Base-by-base conservation (phyloP, 1,284 basidiomycete genomes). In the Volvariella surrecta region DNA sequence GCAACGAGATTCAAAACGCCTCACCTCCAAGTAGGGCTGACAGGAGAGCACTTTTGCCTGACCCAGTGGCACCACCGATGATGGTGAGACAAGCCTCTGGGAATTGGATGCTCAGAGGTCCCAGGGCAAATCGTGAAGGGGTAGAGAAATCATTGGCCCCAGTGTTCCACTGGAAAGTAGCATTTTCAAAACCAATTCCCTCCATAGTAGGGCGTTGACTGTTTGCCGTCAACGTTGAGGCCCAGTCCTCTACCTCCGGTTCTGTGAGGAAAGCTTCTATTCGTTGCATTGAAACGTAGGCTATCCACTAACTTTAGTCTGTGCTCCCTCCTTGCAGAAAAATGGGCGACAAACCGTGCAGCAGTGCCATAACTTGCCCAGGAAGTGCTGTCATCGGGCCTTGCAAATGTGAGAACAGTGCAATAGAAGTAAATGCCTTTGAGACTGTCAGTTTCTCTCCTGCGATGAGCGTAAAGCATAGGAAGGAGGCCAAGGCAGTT, bases 1-100 rank as follows among this genome's bases (percentile, higher is more conserved):
- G 34, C 47, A 47, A 15, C 35, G 19, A n/a, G 21, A 19, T 15
- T 48, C 32, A 9, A 55, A n/a, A n/a, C n/a, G n/a, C n/a, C 68
- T 34, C 48, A 80, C 80, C 80, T 58, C 81, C 81, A 8, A 80
- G 66, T 41, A 79, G 59, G n/a, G 83, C 81, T 13, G 71, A 67
- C 32, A 88, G 61, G 9, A 88, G 52, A 0, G 82, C 82, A 30
- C 77, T 82, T 65, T 92, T 92, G 0, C 89, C 89, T 0, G 82
- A 80, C 0, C 87, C 89, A 0, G 87, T 89, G 0, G 82, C 68
- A 0, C 89, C 89, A 45, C 74, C 79, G 38, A 89, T 65, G 24
- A 89, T 66, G 0, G 78, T 76, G 32, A 90, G 58, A 49, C 77
- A 66, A 3, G 75, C 76, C 16, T 60, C 48, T 1, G 82, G 81